Percentiles rank a stretch among this genome's conserved stretches.
These are phyloP conservation scores for Pulveroboletus sp. DNA, from an alignment of 768 basidiomycete genomes.

Conservation along the genomic window DNA sequence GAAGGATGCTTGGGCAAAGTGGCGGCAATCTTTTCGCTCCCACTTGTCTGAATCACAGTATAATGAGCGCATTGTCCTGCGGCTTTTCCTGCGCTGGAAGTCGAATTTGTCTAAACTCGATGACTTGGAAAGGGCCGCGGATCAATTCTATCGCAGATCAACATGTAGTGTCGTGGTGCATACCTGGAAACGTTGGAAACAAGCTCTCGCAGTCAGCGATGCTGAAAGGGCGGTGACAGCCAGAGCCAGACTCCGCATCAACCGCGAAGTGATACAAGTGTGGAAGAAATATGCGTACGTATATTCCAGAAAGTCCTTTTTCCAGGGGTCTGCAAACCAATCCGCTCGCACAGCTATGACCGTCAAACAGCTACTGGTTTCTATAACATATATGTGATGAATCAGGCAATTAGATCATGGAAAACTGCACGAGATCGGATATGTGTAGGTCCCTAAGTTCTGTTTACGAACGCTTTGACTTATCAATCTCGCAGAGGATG, in stretches of 20 bases:
- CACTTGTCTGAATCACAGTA: slow-evolving; percentile 51
- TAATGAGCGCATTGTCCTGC: slow-evolving; percentile 37
- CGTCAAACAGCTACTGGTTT: slow-evolving; percentile 41
- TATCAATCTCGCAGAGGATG: slow-evolving; percentile 40
- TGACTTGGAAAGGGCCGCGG: slow-evolving; percentile 45
- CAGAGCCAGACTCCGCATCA: slow-evolving; percentile 45
- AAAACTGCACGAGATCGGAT: slow-evolving; percentile 46
- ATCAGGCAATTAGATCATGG: slow-evolving; percentile 50
- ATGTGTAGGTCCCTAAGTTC: slow-evolving; percentile 36
- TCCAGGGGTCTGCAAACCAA: slow-evolving; percentile 2
- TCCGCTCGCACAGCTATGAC: slow-evolving; percentile 36
- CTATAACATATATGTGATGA: slow-evolving; percentile 40
- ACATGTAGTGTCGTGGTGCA: slow-evolving; percentile 36
- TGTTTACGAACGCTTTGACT: slow-evolving; percentile 1
- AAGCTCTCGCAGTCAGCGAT: slow-evolving; percentile 37
- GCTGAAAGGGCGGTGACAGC: slow-evolving; percentile 43
- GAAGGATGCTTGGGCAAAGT: slow-evolving; percentile 59
- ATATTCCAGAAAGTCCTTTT: background rate
- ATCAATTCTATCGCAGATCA: slow-evolving; percentile 38
- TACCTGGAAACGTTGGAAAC: slow-evolving; percentile 59
- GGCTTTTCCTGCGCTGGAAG: slow-evolving; percentile 54
- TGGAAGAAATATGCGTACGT: slow-evolving; percentile 62
- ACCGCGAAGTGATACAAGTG: slow-evolving; percentile 41
- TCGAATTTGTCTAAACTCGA: slow-evolving; percentile 37
- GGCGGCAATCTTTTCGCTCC: slow-evolving; percentile 56